Evolutionary conservation across 352 stramenopile genomes (phyloP), one percentile per base, ranked within the genome.

Genomic region (Phytopythium oedochilum): DNA sequence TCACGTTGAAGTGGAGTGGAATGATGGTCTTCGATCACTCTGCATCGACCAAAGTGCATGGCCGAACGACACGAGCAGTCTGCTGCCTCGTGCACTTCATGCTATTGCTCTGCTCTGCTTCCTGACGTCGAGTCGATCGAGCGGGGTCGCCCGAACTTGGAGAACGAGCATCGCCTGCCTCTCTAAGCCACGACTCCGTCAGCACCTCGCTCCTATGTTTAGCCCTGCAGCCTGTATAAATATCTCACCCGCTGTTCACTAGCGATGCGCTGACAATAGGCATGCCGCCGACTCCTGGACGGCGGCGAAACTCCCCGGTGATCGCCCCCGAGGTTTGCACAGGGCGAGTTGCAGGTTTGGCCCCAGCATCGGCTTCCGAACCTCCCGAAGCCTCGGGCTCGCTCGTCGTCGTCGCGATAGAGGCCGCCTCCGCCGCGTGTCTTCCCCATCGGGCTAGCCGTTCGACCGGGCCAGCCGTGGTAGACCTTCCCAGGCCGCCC

Each of bases 391-490:
- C 40, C 40, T 28, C 7, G 40, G 46, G 9, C 46, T 25, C 34
- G 46, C 28, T 12, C 29, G 20, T 18, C 2, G 46, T 42, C 29
- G 46, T 29, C 46, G 46, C 46, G 9, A 53, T 53, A 42, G 46
- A 53, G 46, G 31, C 46, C n/a, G 46, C 34, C 46, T 28, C 31
- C n/a, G 31, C 46, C 34, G 46, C 46, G 46, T 53, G 46, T 42
- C 28, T 42, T 42, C 46, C 46, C 46, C 46, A 5, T 53, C 29
- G 46, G 46, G 46, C 46, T 29, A 53, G 34, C n/a, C 25, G 46
- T 20, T 53, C 46, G 46, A 39, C 29, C n/a, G 46, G 46, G n/a
- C 46, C 46, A 23, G 46, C 46, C 10, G 46, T 53, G 46, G 46
- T 7, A 53, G 46, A 53, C 28, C 46, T 53, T 17, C 46, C 46